These are phyloP conservation scores for Colletotrichum sp. DNA, from an alignment of 2,329 filamentous ascomycete species.

Conservation along the genomic window DNA sequence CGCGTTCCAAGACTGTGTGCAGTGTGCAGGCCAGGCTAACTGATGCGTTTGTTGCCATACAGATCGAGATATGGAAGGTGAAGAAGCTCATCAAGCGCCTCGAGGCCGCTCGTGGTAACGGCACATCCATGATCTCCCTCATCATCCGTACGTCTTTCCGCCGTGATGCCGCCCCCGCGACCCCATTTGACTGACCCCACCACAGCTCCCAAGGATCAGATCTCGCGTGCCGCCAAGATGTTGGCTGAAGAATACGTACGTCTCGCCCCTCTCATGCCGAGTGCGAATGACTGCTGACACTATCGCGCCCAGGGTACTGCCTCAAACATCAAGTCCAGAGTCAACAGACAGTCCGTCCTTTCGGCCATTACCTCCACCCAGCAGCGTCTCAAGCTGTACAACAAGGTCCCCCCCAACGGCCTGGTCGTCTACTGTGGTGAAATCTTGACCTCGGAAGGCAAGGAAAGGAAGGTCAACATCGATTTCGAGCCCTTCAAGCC, in stretches of 20 bases:
- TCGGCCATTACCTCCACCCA: constrained; percentile 99
- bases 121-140: constrained; percentile 99
- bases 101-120: constrained; percentile 95
- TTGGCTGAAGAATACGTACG: constrained; percentile 99
- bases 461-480: constrained; percentile 99
- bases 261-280: constrained; percentile 20
- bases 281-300: constrained; percentile 27
- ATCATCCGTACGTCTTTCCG: constrained; percentile 77
- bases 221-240: constrained; percentile 97
- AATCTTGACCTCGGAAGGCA: constrained; percentile 98
- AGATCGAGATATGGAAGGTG: constrained; percentile 92
- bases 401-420: constrained; percentile 97
- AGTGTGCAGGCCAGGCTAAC: constrained; percentile 6
- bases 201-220: constrained; percentile 93
- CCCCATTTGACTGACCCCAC: constrained; percentile 20
- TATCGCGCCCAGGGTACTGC: constrained; percentile 77
- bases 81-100: constrained; percentile 99
- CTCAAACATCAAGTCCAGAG: constrained; percentile 99
- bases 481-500: constrained; percentile 99
- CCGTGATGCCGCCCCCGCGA: background rate
- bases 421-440: constrained; percentile 99
- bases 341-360: constrained; percentile 97
- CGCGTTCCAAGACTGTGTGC: constrained; percentile 13
- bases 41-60: constrained; percentile 21
- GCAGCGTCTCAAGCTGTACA: constrained; percentile 98